phyloP scores from a whole-genome alignment of 2,329 filamentous ascomycete genomes.

The Helotiales sp. region DNA sequence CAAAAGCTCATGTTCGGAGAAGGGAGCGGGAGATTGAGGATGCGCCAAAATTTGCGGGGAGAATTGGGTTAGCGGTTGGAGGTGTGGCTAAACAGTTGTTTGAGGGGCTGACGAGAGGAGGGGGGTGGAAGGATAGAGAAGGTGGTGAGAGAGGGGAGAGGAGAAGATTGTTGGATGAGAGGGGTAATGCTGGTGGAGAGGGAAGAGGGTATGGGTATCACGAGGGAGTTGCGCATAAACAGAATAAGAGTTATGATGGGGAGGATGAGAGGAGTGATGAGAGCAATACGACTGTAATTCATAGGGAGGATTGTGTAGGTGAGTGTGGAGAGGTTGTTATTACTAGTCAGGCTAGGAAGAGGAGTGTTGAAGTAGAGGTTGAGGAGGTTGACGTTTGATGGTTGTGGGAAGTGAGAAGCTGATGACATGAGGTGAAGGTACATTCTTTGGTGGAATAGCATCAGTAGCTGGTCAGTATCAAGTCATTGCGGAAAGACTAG shows the following conservation, averaged over 20 bases:
- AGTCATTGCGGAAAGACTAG: neutral
- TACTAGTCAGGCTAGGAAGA: conserved; percentile 8
- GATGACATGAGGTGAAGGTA: neutral
- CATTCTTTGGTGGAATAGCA: neutral
- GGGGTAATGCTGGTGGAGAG: neutral
- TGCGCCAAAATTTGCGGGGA: neutral
- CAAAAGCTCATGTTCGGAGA: neutral
- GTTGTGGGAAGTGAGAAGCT: neutral
- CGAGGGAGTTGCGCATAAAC: neutral
- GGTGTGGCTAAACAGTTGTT: neutral
- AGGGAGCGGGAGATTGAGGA: conserved; percentile 1
- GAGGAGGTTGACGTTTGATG: too few relatives aligned
- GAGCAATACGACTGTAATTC: neutral
- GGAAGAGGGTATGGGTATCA: neutral
- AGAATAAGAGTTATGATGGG: conserved; percentile 8
- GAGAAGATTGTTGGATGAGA: conserved; percentile 1
- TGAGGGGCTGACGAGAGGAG: conserved; percentile 3
- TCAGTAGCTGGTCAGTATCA: neutral
- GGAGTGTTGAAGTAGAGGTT: conserved; percentile 4
- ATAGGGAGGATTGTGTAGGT: conserved; percentile 17
- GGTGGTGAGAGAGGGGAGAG: conserved; percentile 3
- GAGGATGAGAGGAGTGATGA: conserved; percentile 11
- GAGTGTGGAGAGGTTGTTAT: conserved; percentile 9
- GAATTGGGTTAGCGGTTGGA: neutral
- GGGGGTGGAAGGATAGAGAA: conserved; percentile 1